Conservation (phyloP, 2,329 filamentous ascomycete species). For the Dissoconium aciculare region DNA sequence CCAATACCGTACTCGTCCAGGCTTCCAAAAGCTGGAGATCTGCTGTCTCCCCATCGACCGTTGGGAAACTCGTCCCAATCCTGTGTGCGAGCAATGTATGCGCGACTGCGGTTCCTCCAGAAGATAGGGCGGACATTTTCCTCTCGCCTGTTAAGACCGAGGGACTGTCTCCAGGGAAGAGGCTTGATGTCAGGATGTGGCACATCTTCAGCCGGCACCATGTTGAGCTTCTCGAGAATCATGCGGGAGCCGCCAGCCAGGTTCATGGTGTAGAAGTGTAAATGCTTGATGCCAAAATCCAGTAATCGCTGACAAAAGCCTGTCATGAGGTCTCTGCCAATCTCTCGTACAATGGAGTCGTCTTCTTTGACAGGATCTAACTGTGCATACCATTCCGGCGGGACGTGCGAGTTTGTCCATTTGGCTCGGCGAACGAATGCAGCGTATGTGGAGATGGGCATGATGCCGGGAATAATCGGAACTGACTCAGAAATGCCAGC, state of each 20-base stretch:
- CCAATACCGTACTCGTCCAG: slow-evolving; percentile 89
- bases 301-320: slow-evolving; percentile 82
- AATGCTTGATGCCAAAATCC: slow-evolving; percentile 60
- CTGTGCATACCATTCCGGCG: slow-evolving; percentile 61
- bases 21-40: slow-evolving; percentile 91
- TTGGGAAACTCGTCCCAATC: slow-evolving; percentile 99
- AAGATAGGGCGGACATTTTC: slow-evolving; percentile 97
- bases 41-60: slow-evolving; percentile 92
- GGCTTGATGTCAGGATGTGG: slow-evolving; percentile 41
- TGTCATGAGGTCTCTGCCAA: slow-evolving; percentile 74
- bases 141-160: slow-evolving; percentile 71
- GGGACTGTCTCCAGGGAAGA: slow-evolving; percentile 92
- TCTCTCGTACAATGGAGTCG: slow-evolving; percentile 77
- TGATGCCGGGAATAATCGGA: slow-evolving; percentile 74
- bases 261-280: slow-evolving; percentile 99
- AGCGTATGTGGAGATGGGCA: slow-evolving; percentile 90
- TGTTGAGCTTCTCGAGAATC: slow-evolving; percentile 76
- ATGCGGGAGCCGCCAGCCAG: slow-evolving; percentile 84
- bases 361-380: slow-evolving; percentile 95
- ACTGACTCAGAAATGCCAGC: slow-evolving; percentile 57
- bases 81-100: slow-evolving; percentile 86
- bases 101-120: slow-evolving; percentile 94
- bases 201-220: slow-evolving; percentile 63
- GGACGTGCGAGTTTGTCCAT: slow-evolving; percentile 79
- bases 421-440: slow-evolving; percentile 80